Evolutionary conservation across 2,329 filamentous ascomycete genomes (phyloP), one percentile per base, ranked within the genome.

Genomic region (Massarina eburnea): DNA sequence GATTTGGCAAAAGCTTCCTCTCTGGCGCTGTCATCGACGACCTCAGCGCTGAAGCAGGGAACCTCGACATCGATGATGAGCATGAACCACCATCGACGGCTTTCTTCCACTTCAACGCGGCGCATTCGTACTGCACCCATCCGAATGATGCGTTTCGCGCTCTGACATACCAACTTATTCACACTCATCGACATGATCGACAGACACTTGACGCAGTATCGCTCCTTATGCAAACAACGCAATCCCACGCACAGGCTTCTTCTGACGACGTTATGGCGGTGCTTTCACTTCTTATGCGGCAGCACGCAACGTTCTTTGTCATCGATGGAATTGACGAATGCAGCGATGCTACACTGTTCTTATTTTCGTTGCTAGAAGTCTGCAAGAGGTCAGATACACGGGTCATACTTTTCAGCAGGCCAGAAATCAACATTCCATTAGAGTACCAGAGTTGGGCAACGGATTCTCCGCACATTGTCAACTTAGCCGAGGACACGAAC

Each of bases 311-410:
- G 3, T 67, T 61, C 24, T 32, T 67, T 8, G 55, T 63, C 36
- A 51, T 67, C 26, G 64, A 67, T 26, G 64, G 64, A 1, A 36
- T 64, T 12, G 62, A 67, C 27, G 60, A 63, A 36, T 61, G 61
- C 39, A 51, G 32, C 32, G 57, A 66, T 37, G 21, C 41, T 8
- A 40, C 54, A 8, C 9, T 40, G 4, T 52, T 66, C 21, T 54
- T 67, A 8, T 42, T 46, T 7, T 46, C 32, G 10, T 33, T 67
- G 26, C 55, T 55, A 17, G 48, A 55, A 27, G n/a, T 66, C 12
- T 62, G 58, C 41, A 49, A 56, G 4, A 54, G 44, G 17, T 56
- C 60, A 9, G 64, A 66, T 36, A 39, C 55, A 14, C 54, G 54
- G 35, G 52, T 54, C 4, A 49, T 66, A 17, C 35, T 66, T 10